Percentiles rank a stretch among this genome's conserved stretches.
Conservation (phyloP, 164 flowering plant species). For the Akebia trifoliata region DNA sequence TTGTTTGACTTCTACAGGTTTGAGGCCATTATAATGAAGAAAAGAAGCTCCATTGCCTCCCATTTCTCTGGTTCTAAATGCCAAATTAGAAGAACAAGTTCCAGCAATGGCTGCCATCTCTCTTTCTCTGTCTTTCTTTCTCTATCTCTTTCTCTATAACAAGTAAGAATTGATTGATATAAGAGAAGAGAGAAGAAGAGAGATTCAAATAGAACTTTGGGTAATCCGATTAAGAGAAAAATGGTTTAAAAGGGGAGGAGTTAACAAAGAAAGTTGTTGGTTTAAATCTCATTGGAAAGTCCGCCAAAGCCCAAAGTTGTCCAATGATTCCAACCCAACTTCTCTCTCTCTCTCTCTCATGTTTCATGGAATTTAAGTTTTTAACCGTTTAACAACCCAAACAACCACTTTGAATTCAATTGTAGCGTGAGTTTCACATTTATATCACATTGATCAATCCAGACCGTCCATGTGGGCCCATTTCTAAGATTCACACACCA, state of each 20-base stretch:
- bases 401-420: not conserved
- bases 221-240: slow-evolving; percentile 5
- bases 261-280: slow-evolving; percentile 19
- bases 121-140: slow-evolving; percentile 13
- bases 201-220: slow-evolving; percentile 2
- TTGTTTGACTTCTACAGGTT: slow-evolving; percentile 27
- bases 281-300: slow-evolving; percentile 13
- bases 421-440: too few species aligned
- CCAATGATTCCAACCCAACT: slow-evolving; percentile 7
- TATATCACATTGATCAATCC: too few species aligned
- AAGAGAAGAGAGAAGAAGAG: not conserved
- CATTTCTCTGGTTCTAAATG: slow-evolving; percentile 23
- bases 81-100: slow-evolving; percentile 26
- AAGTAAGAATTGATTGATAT: not conserved
- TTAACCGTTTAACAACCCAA: slow-evolving; percentile 7
- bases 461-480: too few species aligned
- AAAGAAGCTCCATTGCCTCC: slow-evolving; percentile 27
- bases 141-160: slow-evolving; percentile 2
- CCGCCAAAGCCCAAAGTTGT: too few species aligned
- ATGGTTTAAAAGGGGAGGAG: slow-evolving; percentile 15
- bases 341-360: not conserved
- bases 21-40: slow-evolving; percentile 36
- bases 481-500: too few species aligned
- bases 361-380: not conserved
- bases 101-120: slow-evolving; percentile 26